A percentile compares a stretch with the other conserved stretches of the same genome.
These are phyloP conservation scores for Phyllosticta citribraziliensis DNA, from an alignment of 2,329 filamentous ascomycete species.

Conservation along the genomic window DNA sequence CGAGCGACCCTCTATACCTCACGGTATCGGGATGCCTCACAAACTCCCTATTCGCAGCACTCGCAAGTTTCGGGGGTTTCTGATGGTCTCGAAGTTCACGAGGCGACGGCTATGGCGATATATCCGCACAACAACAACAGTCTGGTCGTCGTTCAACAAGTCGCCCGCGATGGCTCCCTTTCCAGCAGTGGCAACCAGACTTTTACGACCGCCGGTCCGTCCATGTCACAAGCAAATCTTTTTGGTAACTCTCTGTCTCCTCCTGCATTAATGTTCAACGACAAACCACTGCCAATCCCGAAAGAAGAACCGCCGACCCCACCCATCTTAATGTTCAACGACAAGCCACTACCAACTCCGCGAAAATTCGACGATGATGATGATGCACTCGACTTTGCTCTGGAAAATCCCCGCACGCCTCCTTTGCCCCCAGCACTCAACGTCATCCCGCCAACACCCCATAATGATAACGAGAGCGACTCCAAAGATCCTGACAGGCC, in stretches of 20 bases:
- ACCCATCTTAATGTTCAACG: conserved; percentile 20
- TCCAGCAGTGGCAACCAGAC: background rate
- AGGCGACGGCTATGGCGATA: conserved; percentile 51
- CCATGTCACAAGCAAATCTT: background rate
- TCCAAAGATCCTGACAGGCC: conserved; percentile 22
- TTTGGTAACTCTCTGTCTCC: conserved; percentile 8
- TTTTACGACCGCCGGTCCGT: background rate
- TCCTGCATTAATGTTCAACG: conserved; percentile 20
- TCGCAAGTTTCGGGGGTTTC: conserved; percentile 33
- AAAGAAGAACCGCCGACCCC: conserved; percentile 25
- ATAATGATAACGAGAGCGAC: conserved; percentile 35
- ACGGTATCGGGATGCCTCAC: conserved; percentile 18
- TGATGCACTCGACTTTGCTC: conserved; percentile 43
- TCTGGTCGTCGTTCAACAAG: conserved; percentile 52
- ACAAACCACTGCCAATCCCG: background rate
- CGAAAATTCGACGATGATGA: background rate
- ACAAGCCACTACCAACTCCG: background rate
- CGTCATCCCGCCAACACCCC: conserved; percentile 46
- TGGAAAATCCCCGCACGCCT: conserved; percentile 48
- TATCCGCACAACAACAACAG: conserved; percentile 56
- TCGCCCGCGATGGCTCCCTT: conserved; percentile 22
- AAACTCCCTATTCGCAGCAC: conserved; percentile 40
- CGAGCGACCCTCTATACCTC: conserved; percentile 37
- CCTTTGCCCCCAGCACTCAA: conserved; percentile 48
- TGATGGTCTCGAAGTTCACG: conserved; percentile 47